These are phyloP conservation scores for Lepraria neglecta DNA, from an alignment of 495 filamentous ascomycete genomes.

Conservation along the genomic window DNA sequence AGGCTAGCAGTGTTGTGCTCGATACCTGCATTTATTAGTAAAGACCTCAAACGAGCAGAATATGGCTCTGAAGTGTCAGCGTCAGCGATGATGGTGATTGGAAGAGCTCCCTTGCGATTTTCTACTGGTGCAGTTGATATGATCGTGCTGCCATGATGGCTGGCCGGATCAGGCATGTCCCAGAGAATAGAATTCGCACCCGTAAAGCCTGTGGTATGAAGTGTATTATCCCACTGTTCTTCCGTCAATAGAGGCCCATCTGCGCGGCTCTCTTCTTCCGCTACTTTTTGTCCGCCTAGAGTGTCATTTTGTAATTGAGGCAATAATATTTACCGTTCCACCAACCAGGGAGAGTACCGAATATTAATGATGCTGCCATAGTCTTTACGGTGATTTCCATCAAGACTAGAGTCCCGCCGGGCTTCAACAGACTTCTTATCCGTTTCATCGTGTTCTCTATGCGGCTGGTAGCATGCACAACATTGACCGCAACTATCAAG, in stretches of 20 bases:
- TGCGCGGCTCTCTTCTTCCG: conserved; percentile 17
- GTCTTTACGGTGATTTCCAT: conserved; percentile 22
- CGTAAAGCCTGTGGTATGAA: conserved; percentile 19
- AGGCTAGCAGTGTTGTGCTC: too few species aligned
- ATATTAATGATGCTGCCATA: conserved; percentile 13
- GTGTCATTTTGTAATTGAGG: too few species aligned
- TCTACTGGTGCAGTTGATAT: too few species aligned
- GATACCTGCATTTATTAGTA: too few species aligned
- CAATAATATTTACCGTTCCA: conserved; percentile 20
- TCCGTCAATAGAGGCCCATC: conserved; percentile 18
- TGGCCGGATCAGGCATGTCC: too few species aligned
- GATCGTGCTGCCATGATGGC: too few species aligned
- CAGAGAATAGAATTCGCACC: too few species aligned
- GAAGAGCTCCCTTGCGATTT: too few species aligned
- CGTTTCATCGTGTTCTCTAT: conserved; percentile 37
- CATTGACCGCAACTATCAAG: conserved; percentile 28
- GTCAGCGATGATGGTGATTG: too few species aligned
- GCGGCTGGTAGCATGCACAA: conserved; percentile 30
- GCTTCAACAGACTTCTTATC: conserved; percentile 29
- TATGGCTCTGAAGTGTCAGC: too few species aligned
- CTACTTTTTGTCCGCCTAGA: too few species aligned
- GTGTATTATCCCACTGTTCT: conserved; percentile 20
- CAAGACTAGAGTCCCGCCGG: conserved; percentile 26
- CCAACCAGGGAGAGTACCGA: conserved; percentile 30
- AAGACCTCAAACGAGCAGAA: too few species aligned